These are phyloP conservation scores for Trametes cubensis DNA, from an alignment of 768 basidiomycete species.

Conservation along the genomic window DNA sequence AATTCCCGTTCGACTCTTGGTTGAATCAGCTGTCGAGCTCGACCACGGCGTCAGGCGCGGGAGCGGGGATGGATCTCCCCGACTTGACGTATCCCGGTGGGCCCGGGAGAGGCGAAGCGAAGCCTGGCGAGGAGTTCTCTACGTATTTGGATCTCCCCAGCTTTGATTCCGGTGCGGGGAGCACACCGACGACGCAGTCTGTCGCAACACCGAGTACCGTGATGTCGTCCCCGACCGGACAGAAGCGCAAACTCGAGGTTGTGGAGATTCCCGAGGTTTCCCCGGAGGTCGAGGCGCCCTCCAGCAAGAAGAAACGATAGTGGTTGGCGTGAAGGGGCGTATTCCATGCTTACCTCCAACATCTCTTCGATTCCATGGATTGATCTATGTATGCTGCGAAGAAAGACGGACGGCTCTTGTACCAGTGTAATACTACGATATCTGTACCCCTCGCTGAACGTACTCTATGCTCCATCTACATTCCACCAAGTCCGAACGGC, in stretches of 20 bases:
- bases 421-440: slow-evolving; percentile 4
- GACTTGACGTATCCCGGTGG: slow-evolving; percentile 20
- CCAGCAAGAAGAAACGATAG: slow-evolving; percentile 30
- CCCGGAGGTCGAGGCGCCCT: slow-evolving; percentile 3
- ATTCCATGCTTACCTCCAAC: no score
- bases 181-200: background rate
- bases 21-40: slow-evolving; percentile 6
- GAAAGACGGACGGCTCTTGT: background rate
- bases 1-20: slow-evolving; percentile 18
- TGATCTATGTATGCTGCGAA: background rate
- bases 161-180: slow-evolving; percentile 14
- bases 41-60: background rate
- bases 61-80: background rate
- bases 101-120: slow-evolving; percentile 30
- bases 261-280: slow-evolving; percentile 27
- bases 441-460: background rate
- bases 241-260: slow-evolving; percentile 38
- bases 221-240: slow-evolving; percentile 12
- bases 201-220: background rate
- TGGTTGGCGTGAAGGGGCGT: no score
- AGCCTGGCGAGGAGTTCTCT: slow-evolving; percentile 40
- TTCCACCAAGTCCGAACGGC: no score
- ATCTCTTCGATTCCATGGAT: background rate
- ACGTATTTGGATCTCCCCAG: slow-evolving; percentile 44
- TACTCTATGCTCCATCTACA: background rate